Percentiles rank a stretch among this genome's conserved stretches.
These are phyloP conservation scores for Tolypocladium paradoxum DNA, from an alignment of 2,329 filamentous ascomycete species.

Conservation along the genomic window DNA sequence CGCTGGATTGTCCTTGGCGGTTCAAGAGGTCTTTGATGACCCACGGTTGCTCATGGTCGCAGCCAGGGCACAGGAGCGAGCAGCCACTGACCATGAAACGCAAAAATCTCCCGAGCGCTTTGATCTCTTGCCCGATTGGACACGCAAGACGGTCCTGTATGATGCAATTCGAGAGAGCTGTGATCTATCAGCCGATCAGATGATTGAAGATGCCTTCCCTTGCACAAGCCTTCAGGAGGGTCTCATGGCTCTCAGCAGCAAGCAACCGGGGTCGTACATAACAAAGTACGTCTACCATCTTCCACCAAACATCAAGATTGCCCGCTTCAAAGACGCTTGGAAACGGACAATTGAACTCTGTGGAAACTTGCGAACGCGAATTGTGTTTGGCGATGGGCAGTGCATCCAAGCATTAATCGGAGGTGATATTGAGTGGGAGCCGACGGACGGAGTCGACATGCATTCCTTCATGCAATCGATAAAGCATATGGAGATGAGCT, in stretches of 20 bases:
- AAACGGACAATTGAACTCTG: too few species aligned
- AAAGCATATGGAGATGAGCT: too few species aligned
- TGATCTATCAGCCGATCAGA: too few species aligned
- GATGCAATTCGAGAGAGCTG: neutral
- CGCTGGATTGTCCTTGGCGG: slow-evolving; percentile 2
- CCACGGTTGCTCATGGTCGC: slow-evolving; percentile 2
- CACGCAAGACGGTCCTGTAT: neutral
- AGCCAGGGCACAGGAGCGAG: slow-evolving; percentile 4
- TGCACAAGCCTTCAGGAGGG: slow-evolving; percentile 27
- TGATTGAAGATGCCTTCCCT: slow-evolving; percentile 10
- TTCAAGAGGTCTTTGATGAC: slow-evolving; percentile 10
- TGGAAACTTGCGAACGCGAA: too few species aligned
- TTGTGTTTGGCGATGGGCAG: too few species aligned
- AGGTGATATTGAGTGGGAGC: too few species aligned
- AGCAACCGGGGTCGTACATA: slow-evolving; percentile 22
- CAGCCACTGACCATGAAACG: neutral
- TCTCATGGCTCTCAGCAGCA: slow-evolving; percentile 21
- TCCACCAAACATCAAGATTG: slow-evolving; percentile 8
- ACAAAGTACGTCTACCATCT: slow-evolving; percentile 16
- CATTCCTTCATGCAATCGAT: too few species aligned
- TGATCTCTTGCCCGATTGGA: neutral
- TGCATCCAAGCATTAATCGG: too few species aligned
- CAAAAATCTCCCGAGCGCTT: neutral
- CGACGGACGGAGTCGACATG: too few species aligned
- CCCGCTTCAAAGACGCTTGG: too few species aligned